Conservation (phyloP, 2,329 filamentous ascomycete species). For the Clathrospora elynae region DNA sequence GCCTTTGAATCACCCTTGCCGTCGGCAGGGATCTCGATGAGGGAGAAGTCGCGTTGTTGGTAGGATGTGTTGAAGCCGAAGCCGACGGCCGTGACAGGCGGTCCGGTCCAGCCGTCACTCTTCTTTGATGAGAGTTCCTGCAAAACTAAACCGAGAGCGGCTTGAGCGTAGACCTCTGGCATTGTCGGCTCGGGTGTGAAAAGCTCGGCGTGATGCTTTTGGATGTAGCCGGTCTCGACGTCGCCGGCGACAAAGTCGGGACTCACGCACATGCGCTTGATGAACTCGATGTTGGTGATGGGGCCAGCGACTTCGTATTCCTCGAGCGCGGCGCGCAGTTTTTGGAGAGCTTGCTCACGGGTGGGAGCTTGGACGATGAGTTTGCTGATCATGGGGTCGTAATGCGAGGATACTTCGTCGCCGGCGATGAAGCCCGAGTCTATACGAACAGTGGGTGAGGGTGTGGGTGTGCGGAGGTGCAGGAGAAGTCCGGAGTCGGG, state of each 20-base stretch:
- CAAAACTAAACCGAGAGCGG: slow-evolving; percentile 74
- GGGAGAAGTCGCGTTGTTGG: slow-evolving; percentile 66
- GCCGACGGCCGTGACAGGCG: slow-evolving; percentile 51
- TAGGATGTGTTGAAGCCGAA: slow-evolving; percentile 61
- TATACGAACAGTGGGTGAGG: slow-evolving; percentile 77
- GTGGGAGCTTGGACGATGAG: slow-evolving; percentile 85
- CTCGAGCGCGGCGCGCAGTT: slow-evolving; percentile 77
- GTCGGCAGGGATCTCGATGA: slow-evolving; percentile 56
- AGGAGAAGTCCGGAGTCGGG: slow-evolving; percentile 89
- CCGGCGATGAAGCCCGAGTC: slow-evolving; percentile 92
- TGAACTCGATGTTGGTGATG: slow-evolving; percentile 94
- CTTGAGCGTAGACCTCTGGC: slow-evolving; percentile 82
- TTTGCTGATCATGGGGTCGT: slow-evolving; percentile 99
- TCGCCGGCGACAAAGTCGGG: slow-evolving; percentile 82
- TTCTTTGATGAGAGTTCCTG: slow-evolving; percentile 44
- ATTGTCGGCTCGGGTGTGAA: slow-evolving; percentile 68
- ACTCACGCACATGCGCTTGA: slow-evolving; percentile 84
- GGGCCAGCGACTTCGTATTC: slow-evolving; percentile 92
- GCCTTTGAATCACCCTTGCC: slow-evolving; percentile 46
- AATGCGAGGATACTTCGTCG: slow-evolving; percentile 90
- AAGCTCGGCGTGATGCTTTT: slow-evolving; percentile 80
- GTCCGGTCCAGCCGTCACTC: slow-evolving; percentile 50
- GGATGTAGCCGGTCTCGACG: slow-evolving; percentile 95
- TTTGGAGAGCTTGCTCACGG: slow-evolving; percentile 79
- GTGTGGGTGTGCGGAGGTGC: slow-evolving; percentile 75